These are phyloP conservation scores for Candida michaelii DNA, from an alignment of 805 yeast genomes.

Conservation along the genomic window DNA sequence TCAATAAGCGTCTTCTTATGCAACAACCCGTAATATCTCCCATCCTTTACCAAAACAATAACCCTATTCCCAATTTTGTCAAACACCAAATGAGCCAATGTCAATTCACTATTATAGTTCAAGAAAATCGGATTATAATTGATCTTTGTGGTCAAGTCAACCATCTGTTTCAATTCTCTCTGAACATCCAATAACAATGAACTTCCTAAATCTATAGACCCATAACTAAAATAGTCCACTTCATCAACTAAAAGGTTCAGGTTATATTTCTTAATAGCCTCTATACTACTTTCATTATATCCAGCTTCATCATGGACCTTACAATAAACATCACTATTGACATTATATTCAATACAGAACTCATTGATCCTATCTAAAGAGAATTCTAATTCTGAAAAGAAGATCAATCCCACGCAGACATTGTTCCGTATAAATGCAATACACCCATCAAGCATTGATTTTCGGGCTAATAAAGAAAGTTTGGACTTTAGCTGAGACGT, in stretches of 20 bases:
- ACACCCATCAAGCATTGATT: constrained; percentile 52
- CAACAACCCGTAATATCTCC: constrained; percentile 49
- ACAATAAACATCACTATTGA: constrained; percentile 31
- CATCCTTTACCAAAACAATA: constrained; percentile 44
- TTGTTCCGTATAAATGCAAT: constrained; percentile 43
- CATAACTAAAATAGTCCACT: constrained; percentile 28
- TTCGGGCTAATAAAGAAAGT: constrained; percentile 36
- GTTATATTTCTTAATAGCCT: constrained; percentile 12
- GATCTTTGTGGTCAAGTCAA: constrained; percentile 42
- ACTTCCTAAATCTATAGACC: constrained; percentile 12
- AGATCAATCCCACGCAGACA: constrained; percentile 44
- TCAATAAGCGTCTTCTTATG: constrained; percentile 56
- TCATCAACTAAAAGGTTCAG: constrained; percentile 12
- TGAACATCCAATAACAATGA: constrained; percentile 6
- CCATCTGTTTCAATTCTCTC: constrained; percentile 21
- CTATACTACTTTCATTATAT: constrained; percentile 1
- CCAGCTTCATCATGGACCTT: constrained; percentile 20
- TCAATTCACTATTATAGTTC: constrained; percentile 47
- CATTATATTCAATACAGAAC: constrained; percentile 23
- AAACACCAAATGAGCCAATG: constrained; percentile 51
- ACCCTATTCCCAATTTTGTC: constrained; percentile 53
- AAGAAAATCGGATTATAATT: constrained; percentile 49
- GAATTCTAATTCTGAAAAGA: constrained; percentile 52
- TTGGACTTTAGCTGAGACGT: constrained; percentile 31
- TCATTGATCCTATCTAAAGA: constrained; percentile 46